Evolutionary conservation across 768 basidiomycete genomes (phyloP).

Genomic region (Clitopilus hobsonii): DNA sequence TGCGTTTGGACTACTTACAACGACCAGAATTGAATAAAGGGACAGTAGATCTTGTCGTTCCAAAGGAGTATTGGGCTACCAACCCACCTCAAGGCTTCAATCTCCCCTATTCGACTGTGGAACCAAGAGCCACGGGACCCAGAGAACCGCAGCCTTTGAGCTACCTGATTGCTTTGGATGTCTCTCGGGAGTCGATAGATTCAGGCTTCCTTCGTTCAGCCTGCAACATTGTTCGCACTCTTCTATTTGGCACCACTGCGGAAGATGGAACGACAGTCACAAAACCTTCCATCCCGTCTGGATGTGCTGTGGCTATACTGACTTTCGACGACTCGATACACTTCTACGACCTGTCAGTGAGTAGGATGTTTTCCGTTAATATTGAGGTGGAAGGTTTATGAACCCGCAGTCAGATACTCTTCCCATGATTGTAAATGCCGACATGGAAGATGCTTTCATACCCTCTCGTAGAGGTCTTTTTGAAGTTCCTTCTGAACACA

Average conservation of each 20-base stretch:
- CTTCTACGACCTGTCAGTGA: slow-evolving; percentile 86
- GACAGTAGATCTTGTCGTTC: slow-evolving; percentile 86
- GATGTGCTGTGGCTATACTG: slow-evolving; percentile 67
- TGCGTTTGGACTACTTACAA: slow-evolving; percentile 74
- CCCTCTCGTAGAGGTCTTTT: slow-evolving; percentile 73
- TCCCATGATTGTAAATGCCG: slow-evolving; percentile 76
- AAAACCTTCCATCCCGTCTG: slow-evolving; percentile 47
- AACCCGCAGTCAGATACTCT: slow-evolving; percentile 43
- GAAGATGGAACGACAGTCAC: slow-evolving; percentile 32
- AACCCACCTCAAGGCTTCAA: slow-evolving; percentile 53
- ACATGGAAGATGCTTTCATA: slow-evolving; percentile 89
- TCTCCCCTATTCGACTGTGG: slow-evolving; percentile 48
- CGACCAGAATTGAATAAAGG: slow-evolving; percentile 88
- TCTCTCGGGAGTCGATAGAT: slow-evolving; percentile 60
- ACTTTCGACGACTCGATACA: slow-evolving; percentile 80
- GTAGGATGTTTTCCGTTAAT: slow-evolving; percentile 20
- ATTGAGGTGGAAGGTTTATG: slow-evolving; percentile 17
- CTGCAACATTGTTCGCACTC: slow-evolving; percentile 55
- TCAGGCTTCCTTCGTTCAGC: slow-evolving; percentile 68
- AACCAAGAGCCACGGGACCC: slow-evolving; percentile 39
- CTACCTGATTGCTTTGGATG: slow-evolving; percentile 86
- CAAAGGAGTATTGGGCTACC: slow-evolving; percentile 81
- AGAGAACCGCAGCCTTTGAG: slow-evolving; percentile 63
- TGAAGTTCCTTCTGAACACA: slow-evolving; percentile 65
- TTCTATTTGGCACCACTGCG: slow-evolving; percentile 56